Conservation (phyloP, 2,329 filamentous ascomycete genomes). For the Colletotrichum gigasporum region DNA sequence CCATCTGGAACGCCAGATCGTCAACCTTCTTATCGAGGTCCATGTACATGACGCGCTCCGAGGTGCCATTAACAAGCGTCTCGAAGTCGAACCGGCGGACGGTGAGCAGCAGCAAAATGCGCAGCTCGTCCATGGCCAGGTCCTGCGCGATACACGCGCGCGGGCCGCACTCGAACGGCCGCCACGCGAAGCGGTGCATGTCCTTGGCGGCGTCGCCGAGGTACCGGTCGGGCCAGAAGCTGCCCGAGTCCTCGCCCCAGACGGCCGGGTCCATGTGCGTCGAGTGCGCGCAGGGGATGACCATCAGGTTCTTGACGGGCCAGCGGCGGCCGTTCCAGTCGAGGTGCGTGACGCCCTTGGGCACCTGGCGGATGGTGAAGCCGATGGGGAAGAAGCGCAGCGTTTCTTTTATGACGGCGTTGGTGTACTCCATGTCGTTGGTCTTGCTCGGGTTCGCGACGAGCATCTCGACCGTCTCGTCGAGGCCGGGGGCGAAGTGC, state of each 20-base stretch:
- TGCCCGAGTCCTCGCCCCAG: conserved; percentile 45
- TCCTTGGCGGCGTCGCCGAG: conserved; percentile 34
- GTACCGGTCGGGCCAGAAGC: conserved; percentile 53
- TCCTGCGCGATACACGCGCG: conserved; percentile 46
- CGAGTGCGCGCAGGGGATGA: conserved; percentile 32
- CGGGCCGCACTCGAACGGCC: conserved; percentile 47
- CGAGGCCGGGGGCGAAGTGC: conserved; percentile 39
- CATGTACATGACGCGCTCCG: conserved; percentile 34
- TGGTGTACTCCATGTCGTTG: conserved; percentile 60
- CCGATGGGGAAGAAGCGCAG: conserved; percentile 61
- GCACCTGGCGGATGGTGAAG: conserved; percentile 49
- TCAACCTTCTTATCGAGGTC: conserved; percentile 37
- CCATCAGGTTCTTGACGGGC: conserved; percentile 44
- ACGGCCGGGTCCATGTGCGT: conserved; percentile 43
- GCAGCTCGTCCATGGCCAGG: conserved; percentile 43
- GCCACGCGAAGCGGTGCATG: conserved; percentile 32
- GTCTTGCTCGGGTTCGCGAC: conserved; percentile 54
- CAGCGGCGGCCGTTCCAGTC: conserved; percentile 49
- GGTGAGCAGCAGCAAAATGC: conserved; percentile 36
- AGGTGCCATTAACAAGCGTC: conserved; percentile 33
- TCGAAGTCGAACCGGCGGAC: conserved; percentile 38
- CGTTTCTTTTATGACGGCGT: conserved; percentile 62
- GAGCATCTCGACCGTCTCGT: conserved; percentile 44
- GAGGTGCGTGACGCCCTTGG: conserved; percentile 43
- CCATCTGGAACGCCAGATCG: conserved; percentile 34